These are phyloP conservation scores for Geotrichum fermentans DNA, from an alignment of 1,139 yeast species.

Conservation along the genomic window DNA sequence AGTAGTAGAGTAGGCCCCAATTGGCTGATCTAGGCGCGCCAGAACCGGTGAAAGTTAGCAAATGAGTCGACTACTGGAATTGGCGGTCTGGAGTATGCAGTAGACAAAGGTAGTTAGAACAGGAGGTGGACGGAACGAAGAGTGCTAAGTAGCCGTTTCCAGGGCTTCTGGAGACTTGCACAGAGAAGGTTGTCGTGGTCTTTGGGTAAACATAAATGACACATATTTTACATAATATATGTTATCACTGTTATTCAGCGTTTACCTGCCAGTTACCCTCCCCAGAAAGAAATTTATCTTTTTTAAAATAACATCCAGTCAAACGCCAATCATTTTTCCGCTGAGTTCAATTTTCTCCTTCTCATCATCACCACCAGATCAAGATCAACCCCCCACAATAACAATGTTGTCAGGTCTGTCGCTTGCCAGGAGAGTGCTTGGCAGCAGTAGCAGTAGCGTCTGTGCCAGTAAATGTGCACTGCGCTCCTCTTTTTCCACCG, in stretches of 20 bases:
- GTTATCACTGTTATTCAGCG: background rate
- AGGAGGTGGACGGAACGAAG: no score
- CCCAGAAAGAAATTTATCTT: background rate
- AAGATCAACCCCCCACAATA: background rate
- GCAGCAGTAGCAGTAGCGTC: slow-evolving; percentile 3
- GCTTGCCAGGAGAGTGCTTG: slow-evolving; percentile 2
- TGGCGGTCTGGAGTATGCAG: no score
- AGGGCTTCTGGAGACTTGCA: no score
- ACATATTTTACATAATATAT: background rate
- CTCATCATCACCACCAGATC: background rate
- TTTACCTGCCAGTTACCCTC: slow-evolving; percentile 11
- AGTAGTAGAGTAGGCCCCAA: no score
- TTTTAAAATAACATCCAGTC: slow-evolving; percentile 3
- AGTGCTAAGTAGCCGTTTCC: no score
- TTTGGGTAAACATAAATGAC: background rate
- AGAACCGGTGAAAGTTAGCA: no score
- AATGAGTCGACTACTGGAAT: no score
- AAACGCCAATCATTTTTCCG: slow-evolving; percentile 4
- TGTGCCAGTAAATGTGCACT: background rate
- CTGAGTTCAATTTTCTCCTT: slow-evolving; percentile 2
- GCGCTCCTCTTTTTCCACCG: slow-evolving; percentile 7
- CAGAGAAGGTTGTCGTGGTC: slow-evolving; percentile 13
- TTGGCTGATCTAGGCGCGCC: no score
- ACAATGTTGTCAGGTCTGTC: slow-evolving; percentile 13
- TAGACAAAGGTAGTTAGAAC: no score